Evolutionary conservation across 371 early-diverging fungal species (phyloP).

Genomic region (Rhizopus arrhizus): DNA sequence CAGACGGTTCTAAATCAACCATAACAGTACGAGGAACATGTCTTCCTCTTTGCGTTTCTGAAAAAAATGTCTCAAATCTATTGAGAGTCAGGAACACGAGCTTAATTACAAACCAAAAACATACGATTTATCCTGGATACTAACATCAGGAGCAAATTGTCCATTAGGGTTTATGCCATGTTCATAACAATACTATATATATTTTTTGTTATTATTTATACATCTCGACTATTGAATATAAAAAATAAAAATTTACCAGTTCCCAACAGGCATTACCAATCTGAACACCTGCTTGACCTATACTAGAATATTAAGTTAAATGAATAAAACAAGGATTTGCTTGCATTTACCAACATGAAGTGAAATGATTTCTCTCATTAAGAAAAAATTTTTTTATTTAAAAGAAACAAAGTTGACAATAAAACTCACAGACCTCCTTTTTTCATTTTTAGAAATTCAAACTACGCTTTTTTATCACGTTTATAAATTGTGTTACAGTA

Average conservation of each 20-base stretch:
- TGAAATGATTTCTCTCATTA: neutral
- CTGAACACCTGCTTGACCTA: constrained; percentile 96
- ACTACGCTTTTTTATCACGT: no score
- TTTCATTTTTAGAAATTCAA: neutral
- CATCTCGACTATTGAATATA: neutral
- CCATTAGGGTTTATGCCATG: constrained; percentile 95
- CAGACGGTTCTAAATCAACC: no score
- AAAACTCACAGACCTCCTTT: neutral
- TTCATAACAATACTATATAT: constrained; percentile 84
- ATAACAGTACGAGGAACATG: constrained; percentile 21
- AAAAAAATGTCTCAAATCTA: constrained; percentile 87
- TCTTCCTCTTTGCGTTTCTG: constrained; percentile 96
- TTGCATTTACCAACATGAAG: neutral
- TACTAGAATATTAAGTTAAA: constrained; percentile 15
- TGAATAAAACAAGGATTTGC: constrained; percentile 16
- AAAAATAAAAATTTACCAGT: constrained; percentile 45
- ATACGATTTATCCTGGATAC: constrained; percentile 34
- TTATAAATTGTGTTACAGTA: no score
- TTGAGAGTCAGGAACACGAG: neutral
- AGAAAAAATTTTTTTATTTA: neutral
- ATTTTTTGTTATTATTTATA: neutral
- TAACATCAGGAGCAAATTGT: constrained; percentile 64
- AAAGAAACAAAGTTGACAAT: neutral
- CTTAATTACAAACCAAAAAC: constrained; percentile 48
- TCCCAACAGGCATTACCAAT: constrained; percentile 99